A percentile compares a stretch with the other conserved stretches of the same genome.
Evolutionary conservation across 495 filamentous ascomycete species (phyloP).

Genomic region (Tuber magnatum): DNA sequence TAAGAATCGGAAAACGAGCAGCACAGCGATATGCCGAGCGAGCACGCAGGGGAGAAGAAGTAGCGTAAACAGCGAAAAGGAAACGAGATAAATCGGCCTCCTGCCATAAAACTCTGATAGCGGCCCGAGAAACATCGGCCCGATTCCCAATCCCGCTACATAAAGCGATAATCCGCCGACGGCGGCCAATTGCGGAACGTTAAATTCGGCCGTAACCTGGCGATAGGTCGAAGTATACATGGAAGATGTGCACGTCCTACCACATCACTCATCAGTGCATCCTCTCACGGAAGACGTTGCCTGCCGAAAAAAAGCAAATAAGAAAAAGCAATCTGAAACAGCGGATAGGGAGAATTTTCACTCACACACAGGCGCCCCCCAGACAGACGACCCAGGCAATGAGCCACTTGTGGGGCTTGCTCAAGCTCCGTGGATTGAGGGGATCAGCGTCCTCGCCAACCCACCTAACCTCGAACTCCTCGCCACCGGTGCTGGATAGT

Average conservation of each 20-base stretch:
- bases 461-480: constrained; percentile 37
- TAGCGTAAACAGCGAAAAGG: constrained; percentile 71
- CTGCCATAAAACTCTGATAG: constrained; percentile 80
- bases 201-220: constrained; percentile 74
- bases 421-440: constrained; percentile 62
- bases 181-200: constrained; percentile 60
- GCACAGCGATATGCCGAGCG: constrained; percentile 71
- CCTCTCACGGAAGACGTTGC: neutral
- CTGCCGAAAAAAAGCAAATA: neutral
- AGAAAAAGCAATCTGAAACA: constrained; percentile 8
- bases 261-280: neutral
- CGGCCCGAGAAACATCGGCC: constrained; percentile 46
- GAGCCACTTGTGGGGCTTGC: constrained; percentile 65
- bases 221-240: constrained; percentile 80
- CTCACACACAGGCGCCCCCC: constrained; percentile 78
- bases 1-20: constrained; percentile 77
- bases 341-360: constrained; percentile 35
- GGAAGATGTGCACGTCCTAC: constrained; percentile 76
- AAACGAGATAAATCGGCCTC: constrained; percentile 70
- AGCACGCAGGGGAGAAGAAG: constrained; percentile 86
- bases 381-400: constrained; percentile 63
- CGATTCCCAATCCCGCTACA: constrained; percentile 56
- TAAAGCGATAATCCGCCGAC: constrained; percentile 74
- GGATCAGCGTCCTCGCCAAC: constrained; percentile 62
- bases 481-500: constrained; percentile 2